Evolutionary conservation across 129 eudicot genomes (phyloP).

Genomic region (Artemisia tridentata): DNA sequence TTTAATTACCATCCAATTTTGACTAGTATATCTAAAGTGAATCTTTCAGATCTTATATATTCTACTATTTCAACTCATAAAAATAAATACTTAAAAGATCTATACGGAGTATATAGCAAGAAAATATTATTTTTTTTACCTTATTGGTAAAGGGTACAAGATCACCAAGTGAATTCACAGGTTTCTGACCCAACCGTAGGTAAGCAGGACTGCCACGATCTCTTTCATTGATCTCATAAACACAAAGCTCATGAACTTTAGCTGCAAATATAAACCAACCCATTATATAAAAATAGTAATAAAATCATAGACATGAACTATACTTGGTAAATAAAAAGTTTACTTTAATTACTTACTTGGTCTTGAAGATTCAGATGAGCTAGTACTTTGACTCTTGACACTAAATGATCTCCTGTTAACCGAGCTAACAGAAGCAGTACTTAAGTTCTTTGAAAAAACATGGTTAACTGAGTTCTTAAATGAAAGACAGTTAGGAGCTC

Average conservation of each 20-base stretch:
- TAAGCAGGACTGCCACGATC: slow-evolving; percentile 93
- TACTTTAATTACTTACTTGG: slow-evolving; percentile 38
- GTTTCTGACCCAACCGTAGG: slow-evolving; percentile 77
- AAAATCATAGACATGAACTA: no score
- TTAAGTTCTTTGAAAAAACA: slow-evolving; percentile 19
- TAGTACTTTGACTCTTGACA: slow-evolving; percentile 39
- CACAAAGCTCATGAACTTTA: slow-evolving; percentile 63
- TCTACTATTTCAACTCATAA: neutral
- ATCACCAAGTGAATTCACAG: slow-evolving; percentile 77
- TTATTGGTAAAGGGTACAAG: slow-evolving; percentile 87
- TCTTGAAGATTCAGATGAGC: slow-evolving; percentile 41
- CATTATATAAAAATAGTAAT: neutral
- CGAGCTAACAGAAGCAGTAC: slow-evolving; percentile 7
- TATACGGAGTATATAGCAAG: neutral
- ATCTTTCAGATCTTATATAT: no score
- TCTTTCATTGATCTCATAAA: slow-evolving; percentile 86
- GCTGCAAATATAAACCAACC: slow-evolving; percentile 30
- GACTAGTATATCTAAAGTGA: no score
- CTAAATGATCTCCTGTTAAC: slow-evolving; percentile 29
- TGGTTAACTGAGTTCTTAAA: slow-evolving; percentile 27
- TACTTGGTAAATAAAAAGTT: no score
- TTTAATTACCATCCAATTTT: no score
- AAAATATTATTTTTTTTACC: slow-evolving; percentile 19
- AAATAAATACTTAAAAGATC: neutral
- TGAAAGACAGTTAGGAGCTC: slow-evolving; percentile 24